A percentile compares a stretch with the other conserved stretches of the same genome.
Evolutionary conservation across 2,329 filamentous ascomycete species (phyloP).

Genomic region (Chaetomium strumarium): DNA sequence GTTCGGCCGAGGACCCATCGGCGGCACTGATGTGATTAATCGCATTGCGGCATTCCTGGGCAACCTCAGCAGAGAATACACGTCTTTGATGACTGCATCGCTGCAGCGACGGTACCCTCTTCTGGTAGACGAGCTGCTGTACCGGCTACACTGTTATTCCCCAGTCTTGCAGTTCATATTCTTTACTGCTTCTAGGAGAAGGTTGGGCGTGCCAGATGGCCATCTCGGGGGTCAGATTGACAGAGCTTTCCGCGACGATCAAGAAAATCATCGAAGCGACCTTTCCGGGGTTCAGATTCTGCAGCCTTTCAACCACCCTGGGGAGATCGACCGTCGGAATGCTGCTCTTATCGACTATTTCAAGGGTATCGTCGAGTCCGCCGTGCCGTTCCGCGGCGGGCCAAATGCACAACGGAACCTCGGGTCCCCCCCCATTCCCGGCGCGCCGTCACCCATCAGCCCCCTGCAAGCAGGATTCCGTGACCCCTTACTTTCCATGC

Average conservation of each 20-base stretch:
- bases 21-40: constrained; percentile 21
- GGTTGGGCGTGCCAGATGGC: constrained; percentile 23
- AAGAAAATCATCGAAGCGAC: constrained; percentile 15
- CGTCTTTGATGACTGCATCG: constrained; percentile 24
- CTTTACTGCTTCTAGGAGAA: constrained; percentile 27
- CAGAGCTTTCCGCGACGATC: constrained; percentile 23
- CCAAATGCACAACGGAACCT: background rate
- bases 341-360: constrained; percentile 15
- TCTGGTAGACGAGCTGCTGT: constrained; percentile 32
- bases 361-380: background rate
- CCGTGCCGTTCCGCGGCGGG: background rate
- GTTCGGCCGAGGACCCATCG: constrained; percentile 10
- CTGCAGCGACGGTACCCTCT: constrained; percentile 26
- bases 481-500: background rate
- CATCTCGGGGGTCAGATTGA: constrained; percentile 19
- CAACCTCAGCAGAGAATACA: constrained; percentile 39
- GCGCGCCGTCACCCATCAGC: background rate
- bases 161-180: constrained; percentile 27
- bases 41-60: constrained; percentile 41
- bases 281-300: background rate
- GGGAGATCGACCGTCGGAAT: constrained; percentile 20
- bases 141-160: constrained; percentile 28
- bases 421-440: background rate
- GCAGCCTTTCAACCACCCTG: background rate
- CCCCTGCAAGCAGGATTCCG: background rate